Evolutionary conservation across 495 filamentous ascomycete genomes (phyloP), one percentile per base, ranked within the genome.

Genomic region (Penicillium angulare): DNA sequence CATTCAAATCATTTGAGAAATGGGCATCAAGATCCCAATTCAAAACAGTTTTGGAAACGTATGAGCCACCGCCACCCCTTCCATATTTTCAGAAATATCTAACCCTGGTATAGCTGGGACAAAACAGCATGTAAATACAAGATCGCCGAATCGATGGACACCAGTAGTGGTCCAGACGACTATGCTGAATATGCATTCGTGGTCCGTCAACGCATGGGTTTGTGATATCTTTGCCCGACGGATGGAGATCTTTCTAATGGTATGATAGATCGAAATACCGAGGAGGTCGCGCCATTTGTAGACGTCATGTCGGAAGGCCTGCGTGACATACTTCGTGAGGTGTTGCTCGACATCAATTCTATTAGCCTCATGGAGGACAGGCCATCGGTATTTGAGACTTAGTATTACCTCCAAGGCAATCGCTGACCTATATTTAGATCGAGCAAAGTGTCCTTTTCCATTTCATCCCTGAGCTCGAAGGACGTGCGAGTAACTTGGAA

Each of bases 401-500:
- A 50, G 41, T 49, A 24, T 18, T 36, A 49, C 35, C 18, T 42
- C 31, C 6, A 51, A 49, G 44, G 24, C n/a, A n/a, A 40, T 47
- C 39, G 17, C 50, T 57, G 20, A 63, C 59, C 18, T 48, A 10
- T 26, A 40, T 50, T 44, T 58, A 68, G 65, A 51, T 71, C 31
- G 52, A 63, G 54, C 63, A 50, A 49, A 60, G 63, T 38, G 13
- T 67, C 21, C 59, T 75, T 16, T 74, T 63, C 31, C 43, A 68
- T 49, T 69, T 55, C 55, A 56, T 72, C 20, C 50, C 52, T 27
- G 59, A 73, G 40, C 50, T 75, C 22, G 60, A 64, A 41, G 29
- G 46, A 33, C 47, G 46, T 51, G 33, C 49, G 5, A 27, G 26
- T 5, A 27, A 27, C 26, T 5, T 10, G 15, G 49, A 53, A 23